A percentile compares a stretch with the other conserved stretches of the same genome.
Evolutionary conservation across 75 land plant species (phyloP).

Genomic region (Azolla pinnata): DNA sequence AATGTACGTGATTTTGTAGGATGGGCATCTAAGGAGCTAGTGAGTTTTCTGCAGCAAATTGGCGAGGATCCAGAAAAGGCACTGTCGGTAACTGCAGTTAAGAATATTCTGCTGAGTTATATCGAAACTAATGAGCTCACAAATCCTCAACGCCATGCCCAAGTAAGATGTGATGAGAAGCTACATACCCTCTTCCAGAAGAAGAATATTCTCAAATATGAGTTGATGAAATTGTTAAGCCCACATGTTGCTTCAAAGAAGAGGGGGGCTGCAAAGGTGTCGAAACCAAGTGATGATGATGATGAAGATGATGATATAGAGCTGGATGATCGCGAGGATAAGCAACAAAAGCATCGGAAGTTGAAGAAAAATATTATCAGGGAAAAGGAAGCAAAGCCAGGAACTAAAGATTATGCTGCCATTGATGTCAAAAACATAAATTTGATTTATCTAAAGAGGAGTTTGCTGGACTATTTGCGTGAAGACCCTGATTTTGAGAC

Average conservation of each 20-base stretch:
- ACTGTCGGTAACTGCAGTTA: constrained; percentile 54
- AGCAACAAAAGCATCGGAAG: constrained; percentile 30
- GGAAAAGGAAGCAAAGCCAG: constrained; percentile 22
- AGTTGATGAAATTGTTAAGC: constrained; percentile 86
- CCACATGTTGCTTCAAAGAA: constrained; percentile 51
- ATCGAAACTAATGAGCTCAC: constrained; percentile 71
- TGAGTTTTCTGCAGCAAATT: constrained; percentile 70
- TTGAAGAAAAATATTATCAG: constrained; percentile 32
- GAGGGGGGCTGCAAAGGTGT: constrained; percentile 3
- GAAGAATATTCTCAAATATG: constrained; percentile 69
- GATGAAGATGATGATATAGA: constrained; percentile 18
- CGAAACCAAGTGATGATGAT: neutral
- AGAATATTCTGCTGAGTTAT: constrained; percentile 59
- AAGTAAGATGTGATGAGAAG: constrained; percentile 70
- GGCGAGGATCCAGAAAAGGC: constrained; percentile 49
- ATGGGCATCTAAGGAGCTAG: constrained; percentile 93
- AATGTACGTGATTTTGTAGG: constrained; percentile 9
- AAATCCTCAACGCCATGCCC: constrained; percentile 68
- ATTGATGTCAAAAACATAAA: constrained; percentile 69
- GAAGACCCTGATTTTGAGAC: constrained; percentile 29
- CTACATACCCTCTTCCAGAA: constrained; percentile 69
- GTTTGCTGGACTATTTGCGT: constrained; percentile 64
- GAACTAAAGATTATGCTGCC: constrained; percentile 79
- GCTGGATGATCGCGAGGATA: constrained; percentile 29
- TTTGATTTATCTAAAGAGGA: constrained; percentile 61